Evolutionary conservation across 2,329 filamentous ascomycete species (phyloP).

Genomic region (Mariannaea sp.): DNA sequence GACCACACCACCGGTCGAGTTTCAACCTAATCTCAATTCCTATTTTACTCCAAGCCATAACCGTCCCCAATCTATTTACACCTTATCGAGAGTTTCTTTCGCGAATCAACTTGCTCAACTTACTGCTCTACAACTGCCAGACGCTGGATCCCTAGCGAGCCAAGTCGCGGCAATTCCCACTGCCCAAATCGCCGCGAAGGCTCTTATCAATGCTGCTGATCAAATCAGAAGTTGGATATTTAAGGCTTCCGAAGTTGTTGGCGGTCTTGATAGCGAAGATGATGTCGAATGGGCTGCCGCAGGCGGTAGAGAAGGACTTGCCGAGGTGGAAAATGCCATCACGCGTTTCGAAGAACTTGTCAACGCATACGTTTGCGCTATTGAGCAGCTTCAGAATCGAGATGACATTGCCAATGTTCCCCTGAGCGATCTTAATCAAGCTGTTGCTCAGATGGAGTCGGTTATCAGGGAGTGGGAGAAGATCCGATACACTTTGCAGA

Average conservation of each 20-base stretch:
- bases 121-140: slow-evolving; percentile 86
- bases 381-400: slow-evolving; percentile 84
- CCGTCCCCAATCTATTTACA: slow-evolving; percentile 87
- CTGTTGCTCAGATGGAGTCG: slow-evolving; percentile 87
- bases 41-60: slow-evolving; percentile 72
- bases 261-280: slow-evolving; percentile 89
- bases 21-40: slow-evolving; percentile 56
- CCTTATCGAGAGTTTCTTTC: slow-evolving; percentile 88
- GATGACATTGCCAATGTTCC: slow-evolving; percentile 75
- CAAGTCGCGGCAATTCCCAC: slow-evolving; percentile 85
- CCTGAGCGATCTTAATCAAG: slow-evolving; percentile 70
- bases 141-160: slow-evolving; percentile 80
- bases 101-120: slow-evolving; percentile 91
- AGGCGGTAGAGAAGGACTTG: slow-evolving; percentile 80
- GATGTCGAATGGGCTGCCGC: slow-evolving; percentile 96
- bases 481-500: slow-evolving; percentile 77
- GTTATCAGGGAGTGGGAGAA: slow-evolving; percentile 84
- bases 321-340: slow-evolving; percentile 75
- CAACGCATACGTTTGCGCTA: slow-evolving; percentile 91
- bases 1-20: slow-evolving; percentile 46
- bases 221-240: slow-evolving; percentile 94
- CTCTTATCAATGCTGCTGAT: slow-evolving; percentile 83
- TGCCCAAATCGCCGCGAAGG: slow-evolving; percentile 80
- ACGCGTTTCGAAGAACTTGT: slow-evolving; percentile 85
- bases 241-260: slow-evolving; percentile 88